Percentiles rank a stretch among this genome's conserved stretches.
Conservation (phyloP, 352 stramenopile genomes). For the Thalassiosira oceanica region DNA sequence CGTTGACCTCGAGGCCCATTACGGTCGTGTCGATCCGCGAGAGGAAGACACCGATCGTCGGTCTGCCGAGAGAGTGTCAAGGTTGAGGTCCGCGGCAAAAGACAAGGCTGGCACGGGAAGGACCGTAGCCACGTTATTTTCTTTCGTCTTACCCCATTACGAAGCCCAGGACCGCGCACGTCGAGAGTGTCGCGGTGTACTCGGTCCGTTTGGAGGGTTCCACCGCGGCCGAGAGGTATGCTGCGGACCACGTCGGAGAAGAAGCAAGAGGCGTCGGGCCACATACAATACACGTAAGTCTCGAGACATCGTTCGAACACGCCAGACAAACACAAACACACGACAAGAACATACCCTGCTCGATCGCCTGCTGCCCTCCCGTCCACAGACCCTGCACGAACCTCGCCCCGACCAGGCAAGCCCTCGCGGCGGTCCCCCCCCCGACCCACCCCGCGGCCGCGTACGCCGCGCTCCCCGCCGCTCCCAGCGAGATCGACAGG, state of each 20-base stretch:
- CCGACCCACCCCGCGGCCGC: slow-evolving; percentile 24
- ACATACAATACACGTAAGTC: too few species aligned
- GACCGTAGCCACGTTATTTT: too few species aligned
- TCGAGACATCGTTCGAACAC: too few species aligned
- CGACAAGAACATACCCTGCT: slow-evolving; percentile 39
- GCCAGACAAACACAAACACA: too few species aligned
- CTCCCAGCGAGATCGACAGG: slow-evolving; percentile 19
- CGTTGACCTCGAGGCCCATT: slow-evolving; percentile 27
- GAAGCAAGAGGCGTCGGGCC: too few species aligned
- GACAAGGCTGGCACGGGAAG: too few species aligned
- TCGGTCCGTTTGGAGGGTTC: slow-evolving; percentile 29
- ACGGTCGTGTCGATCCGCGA: slow-evolving; percentile 43
- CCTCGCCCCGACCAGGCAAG: slow-evolving; percentile 18
- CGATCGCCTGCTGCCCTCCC: slow-evolving; percentile 48
- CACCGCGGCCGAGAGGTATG: slow-evolving; percentile 30
- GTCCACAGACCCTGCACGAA: slow-evolving; percentile 50
- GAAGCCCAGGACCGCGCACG: slow-evolving; percentile 52
- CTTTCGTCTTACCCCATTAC: too few species aligned
- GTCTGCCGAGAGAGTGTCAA: too few species aligned
- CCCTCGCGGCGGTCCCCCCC: slow-evolving; percentile 3
- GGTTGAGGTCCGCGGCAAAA: too few species aligned
- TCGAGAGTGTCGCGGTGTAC: slow-evolving; percentile 49
- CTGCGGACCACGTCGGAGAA: too few species aligned
- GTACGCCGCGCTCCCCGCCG: slow-evolving; percentile 41
- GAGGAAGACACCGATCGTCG: slow-evolving; percentile 51